Percentiles rank a stretch among this genome's conserved stretches.
Conservation (phyloP, 768 basidiomycete species). For the Naganishia friedmannii region DNA sequence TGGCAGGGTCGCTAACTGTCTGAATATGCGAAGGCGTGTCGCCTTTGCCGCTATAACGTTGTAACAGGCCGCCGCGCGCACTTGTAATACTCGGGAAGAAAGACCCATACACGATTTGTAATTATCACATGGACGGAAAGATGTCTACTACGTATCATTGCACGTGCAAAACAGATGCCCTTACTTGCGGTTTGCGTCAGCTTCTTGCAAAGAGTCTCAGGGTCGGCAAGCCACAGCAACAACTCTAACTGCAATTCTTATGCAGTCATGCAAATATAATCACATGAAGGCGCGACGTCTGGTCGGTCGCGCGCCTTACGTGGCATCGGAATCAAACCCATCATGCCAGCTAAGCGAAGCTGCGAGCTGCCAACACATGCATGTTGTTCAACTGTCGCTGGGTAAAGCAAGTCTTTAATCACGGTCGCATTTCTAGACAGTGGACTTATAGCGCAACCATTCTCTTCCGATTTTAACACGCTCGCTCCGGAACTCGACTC, state of each 20-base stretch:
- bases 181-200: too few species aligned
- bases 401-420: neutral
- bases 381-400: neutral
- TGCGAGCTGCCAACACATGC: slow-evolving; percentile 2
- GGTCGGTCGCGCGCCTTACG: too few species aligned
- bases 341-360: too few species aligned
- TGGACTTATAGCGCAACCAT: neutral
- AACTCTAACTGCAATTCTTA: too few species aligned
- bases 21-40: neutral
- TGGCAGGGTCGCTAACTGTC: slow-evolving; percentile 14
- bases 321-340: neutral
- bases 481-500: neutral
- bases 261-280: too few species aligned
- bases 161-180: neutral
- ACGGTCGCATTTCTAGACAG: neutral
- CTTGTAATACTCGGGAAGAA: neutral
- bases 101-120: neutral
- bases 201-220: too few species aligned
- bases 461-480: neutral
- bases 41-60: neutral
- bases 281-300: too few species aligned
- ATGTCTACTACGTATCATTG: neutral
- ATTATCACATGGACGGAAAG: neutral
- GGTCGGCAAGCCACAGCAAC: too few species aligned
- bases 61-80: neutral